Conservation (phyloP, 306 rosid genomes). For the Spatholobus suberectus region DNA sequence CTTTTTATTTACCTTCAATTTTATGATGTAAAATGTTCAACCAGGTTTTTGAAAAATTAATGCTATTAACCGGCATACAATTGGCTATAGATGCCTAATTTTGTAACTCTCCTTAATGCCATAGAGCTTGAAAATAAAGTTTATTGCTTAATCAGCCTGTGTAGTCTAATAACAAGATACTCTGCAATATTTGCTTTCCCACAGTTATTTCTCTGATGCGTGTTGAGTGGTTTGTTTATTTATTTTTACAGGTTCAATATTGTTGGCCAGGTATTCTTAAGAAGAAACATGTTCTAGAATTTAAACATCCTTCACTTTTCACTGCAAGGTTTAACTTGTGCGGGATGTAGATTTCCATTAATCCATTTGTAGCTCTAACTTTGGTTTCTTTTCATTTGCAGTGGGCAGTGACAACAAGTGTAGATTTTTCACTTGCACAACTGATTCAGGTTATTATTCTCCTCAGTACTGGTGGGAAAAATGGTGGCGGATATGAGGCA, state of each 20-base stretch:
- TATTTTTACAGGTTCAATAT: conserved; percentile 88
- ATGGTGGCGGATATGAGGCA: conserved; percentile 77
- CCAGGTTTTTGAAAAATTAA: background rate
- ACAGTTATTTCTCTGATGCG: conserved; percentile 34
- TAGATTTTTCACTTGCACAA: conserved; percentile 91
- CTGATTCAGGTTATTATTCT: conserved; percentile 90
- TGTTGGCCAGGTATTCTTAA: conserved; percentile 89
- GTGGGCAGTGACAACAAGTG: conserved; percentile 99
- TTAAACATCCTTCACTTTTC: conserved; percentile 47
- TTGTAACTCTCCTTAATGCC: background rate
- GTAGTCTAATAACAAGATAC: background rate
- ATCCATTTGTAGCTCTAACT: conserved; percentile 40
- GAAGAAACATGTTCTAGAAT: conserved; percentile 41
- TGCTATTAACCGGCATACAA: background rate
- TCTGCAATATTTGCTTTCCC: background rate
- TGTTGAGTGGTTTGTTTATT: conserved; percentile 47
- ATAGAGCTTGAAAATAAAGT: background rate
- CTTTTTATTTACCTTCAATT: background rate
- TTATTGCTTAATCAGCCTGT: background rate
- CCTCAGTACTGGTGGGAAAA: conserved; percentile 91
- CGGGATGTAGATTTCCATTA: conserved; percentile 31
- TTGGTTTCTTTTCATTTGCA: conserved; percentile 59
- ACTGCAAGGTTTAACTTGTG: conserved; percentile 37
- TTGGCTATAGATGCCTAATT: background rate
- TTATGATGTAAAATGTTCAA: background rate